Evolutionary conservation across 2,329 filamentous ascomycete genomes (phyloP).

Genomic region (Ramularia endophylla): DNA sequence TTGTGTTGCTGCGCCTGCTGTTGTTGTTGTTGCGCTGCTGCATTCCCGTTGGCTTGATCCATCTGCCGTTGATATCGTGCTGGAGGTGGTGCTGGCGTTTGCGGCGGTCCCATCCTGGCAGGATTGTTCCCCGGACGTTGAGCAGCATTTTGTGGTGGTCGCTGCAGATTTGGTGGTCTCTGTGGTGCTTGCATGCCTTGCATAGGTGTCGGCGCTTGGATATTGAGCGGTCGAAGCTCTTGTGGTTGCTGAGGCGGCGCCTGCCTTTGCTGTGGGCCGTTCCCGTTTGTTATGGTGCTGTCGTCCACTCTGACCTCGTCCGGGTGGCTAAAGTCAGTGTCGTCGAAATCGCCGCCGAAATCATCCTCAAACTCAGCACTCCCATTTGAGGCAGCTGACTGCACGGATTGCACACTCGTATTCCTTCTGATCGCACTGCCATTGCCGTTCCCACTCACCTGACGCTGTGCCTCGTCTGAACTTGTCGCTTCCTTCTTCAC

Average conservation of each 20-base stretch:
- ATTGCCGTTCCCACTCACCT: no score
- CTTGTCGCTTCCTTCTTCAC: constrained; percentile 49
- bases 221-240: constrained; percentile 22
- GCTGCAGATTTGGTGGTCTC: constrained; percentile 16
- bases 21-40: constrained; percentile 9
- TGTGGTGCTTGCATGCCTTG: constrained; percentile 20
- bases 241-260: constrained; percentile 25
- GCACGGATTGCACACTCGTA: constrained; percentile 29
- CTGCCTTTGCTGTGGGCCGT: constrained; percentile 18
- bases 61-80: constrained; percentile 25
- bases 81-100: constrained; percentile 23
- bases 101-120: constrained; percentile 24
- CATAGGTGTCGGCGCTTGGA: constrained; percentile 20
- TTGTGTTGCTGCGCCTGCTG: constrained; percentile 9
- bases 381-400: constrained; percentile 26
- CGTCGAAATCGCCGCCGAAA: constrained; percentile 52
- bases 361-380: constrained; percentile 49
- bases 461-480: constrained; percentile 3
- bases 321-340: constrained; percentile 57
- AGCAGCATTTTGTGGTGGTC: constrained; percentile 17
- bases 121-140: constrained; percentile 12
- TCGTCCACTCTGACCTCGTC: constrained; percentile 63
- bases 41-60: constrained; percentile 12
- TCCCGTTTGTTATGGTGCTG: constrained; percentile 16
- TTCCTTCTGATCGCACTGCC: constrained; percentile 16